Conservation (phyloP, 257 asterid species). For the Schizonepeta tenuifolia region DNA sequence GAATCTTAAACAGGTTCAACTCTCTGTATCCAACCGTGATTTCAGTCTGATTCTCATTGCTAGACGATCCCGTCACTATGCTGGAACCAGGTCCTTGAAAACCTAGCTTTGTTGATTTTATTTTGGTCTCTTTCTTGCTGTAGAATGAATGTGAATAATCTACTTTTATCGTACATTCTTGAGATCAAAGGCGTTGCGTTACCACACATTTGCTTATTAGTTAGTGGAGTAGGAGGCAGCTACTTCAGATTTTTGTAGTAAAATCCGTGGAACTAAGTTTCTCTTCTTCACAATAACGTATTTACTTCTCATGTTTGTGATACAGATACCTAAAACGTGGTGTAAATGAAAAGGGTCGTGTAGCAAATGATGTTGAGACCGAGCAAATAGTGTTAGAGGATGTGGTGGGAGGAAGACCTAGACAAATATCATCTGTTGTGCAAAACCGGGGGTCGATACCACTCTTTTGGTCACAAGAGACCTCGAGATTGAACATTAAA, state of each 20-base stretch:
- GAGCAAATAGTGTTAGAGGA: slow-evolving; percentile 90
- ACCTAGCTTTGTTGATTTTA: slow-evolving; percentile 1
- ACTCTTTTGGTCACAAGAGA: slow-evolving; percentile 97
- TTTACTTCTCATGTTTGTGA: slow-evolving; percentile 30
- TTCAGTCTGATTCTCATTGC: slow-evolving; percentile 77
- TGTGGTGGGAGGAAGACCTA: slow-evolving; percentile 53
- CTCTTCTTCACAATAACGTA: slow-evolving; percentile 1
- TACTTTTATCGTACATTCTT: neutral
- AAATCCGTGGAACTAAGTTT: neutral
- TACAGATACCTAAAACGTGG: slow-evolving; percentile 87
- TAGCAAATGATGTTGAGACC: slow-evolving; percentile 97
- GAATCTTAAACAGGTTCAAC: slow-evolving; percentile 57
- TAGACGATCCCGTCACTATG: slow-evolving; percentile 95
- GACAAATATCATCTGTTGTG: slow-evolving; percentile 80
- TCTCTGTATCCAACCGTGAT: slow-evolving; percentile 59
- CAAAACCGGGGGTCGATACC: slow-evolving; percentile 97
- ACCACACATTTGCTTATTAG: slow-evolving; percentile 14
- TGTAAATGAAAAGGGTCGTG: slow-evolving; percentile 92
- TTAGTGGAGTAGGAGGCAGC: slow-evolving; percentile 20
- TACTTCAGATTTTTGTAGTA: neutral
- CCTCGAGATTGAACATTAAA: slow-evolving; percentile 78
- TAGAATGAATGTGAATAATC: neutral
- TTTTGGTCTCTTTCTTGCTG: slow-evolving; percentile 24
- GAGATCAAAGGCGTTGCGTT: neutral
- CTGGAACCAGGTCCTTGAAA: slow-evolving; percentile 84